Percentiles rank a stretch among this genome's conserved stretches.
phyloP scores from a whole-genome alignment of 352 stramenopile species.

The Globisporangium solare region DNA sequence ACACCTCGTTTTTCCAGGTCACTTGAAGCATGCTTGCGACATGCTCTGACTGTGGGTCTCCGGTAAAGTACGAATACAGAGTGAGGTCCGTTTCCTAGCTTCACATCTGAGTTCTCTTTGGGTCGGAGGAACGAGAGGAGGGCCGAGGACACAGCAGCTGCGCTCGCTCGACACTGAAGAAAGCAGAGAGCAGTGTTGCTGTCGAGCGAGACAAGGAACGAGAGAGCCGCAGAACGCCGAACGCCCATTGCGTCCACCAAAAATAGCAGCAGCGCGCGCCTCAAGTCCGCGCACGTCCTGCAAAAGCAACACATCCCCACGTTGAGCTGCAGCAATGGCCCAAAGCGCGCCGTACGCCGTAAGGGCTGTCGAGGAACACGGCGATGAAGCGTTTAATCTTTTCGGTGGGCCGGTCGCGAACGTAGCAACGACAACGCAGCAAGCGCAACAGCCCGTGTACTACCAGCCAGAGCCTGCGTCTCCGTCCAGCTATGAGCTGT shows the following conservation, averaged over 20 bases:
- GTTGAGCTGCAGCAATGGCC: slow-evolving; percentile 3
- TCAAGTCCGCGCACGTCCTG: too few species aligned
- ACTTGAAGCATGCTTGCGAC: background rate
- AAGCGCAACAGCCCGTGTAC: background rate
- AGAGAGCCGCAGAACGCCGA: too few species aligned
- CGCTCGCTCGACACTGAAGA: background rate
- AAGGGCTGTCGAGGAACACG: background rate
- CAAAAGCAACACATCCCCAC: too few species aligned
- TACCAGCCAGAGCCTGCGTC: slow-evolving; percentile 13
- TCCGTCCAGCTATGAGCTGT: slow-evolving; percentile 35
- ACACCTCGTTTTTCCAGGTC: slow-evolving; percentile 1
- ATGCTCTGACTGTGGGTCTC: background rate
- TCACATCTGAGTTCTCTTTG: too few species aligned
- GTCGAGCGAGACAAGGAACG: background rate
- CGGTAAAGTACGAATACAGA: slow-evolving; percentile 5
- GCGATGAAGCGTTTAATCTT: slow-evolving; percentile 8
- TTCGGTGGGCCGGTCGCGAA: slow-evolving; percentile 3
- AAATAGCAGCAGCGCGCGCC: too few species aligned
- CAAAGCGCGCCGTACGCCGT: background rate
- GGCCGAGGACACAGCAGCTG: too few species aligned
- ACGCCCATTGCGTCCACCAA: too few species aligned
- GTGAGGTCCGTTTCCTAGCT: background rate
- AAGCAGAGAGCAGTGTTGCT: slow-evolving; percentile 1
- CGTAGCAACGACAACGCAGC: background rate
- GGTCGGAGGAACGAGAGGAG: too few species aligned